These are phyloP conservation scores for Dicorynia guianensis DNA, from an alignment of 306 rosid species.

Conservation along the genomic window DNA sequence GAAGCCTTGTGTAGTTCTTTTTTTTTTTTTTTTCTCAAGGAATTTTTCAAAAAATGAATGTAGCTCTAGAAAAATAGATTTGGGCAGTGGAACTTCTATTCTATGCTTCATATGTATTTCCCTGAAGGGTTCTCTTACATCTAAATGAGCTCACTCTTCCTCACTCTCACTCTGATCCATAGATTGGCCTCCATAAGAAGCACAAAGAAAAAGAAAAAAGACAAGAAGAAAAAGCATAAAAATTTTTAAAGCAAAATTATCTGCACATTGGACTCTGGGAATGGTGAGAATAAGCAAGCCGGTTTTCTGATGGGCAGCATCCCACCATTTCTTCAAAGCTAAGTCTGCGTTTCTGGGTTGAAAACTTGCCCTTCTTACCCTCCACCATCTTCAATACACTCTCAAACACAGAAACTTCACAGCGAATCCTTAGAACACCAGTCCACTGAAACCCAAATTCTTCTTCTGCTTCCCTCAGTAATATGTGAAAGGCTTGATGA, in stretches of 20 bases:
- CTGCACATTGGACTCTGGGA: constrained; percentile 90
- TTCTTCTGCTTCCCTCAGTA: constrained; percentile 90
- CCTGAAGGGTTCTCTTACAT: constrained; percentile 35
- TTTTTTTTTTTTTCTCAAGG: too few species aligned
- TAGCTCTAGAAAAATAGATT: background rate
- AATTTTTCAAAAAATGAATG: background rate
- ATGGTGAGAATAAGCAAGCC: constrained; percentile 59
- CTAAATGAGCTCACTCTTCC: constrained; percentile 39
- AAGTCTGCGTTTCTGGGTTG: constrained; percentile 50
- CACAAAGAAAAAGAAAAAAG: constrained; percentile 22
- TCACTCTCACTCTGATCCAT: constrained; percentile 36
- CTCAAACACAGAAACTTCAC: constrained; percentile 78
- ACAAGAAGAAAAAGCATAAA: constrained; percentile 11
- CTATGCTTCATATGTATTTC: constrained; percentile 25
- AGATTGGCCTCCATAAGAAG: constrained; percentile 45
- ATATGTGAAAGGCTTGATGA: constrained; percentile 68
- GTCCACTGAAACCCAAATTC: constrained; percentile 91
- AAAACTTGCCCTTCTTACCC: constrained; percentile 52
- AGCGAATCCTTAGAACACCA: constrained; percentile 86
- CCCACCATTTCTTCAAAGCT: constrained; percentile 52
- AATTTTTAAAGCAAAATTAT: constrained; percentile 45
- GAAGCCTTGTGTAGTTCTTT: too few species aligned
- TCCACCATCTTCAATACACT: constrained; percentile 72
- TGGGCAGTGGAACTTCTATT: constrained; percentile 32
- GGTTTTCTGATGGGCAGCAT: constrained; percentile 57